Percentiles rank a stretch among this genome's conserved stretches.
Conservation (phyloP, 2,329 filamentous ascomycete species). For the Botrytis medusae region DNA sequence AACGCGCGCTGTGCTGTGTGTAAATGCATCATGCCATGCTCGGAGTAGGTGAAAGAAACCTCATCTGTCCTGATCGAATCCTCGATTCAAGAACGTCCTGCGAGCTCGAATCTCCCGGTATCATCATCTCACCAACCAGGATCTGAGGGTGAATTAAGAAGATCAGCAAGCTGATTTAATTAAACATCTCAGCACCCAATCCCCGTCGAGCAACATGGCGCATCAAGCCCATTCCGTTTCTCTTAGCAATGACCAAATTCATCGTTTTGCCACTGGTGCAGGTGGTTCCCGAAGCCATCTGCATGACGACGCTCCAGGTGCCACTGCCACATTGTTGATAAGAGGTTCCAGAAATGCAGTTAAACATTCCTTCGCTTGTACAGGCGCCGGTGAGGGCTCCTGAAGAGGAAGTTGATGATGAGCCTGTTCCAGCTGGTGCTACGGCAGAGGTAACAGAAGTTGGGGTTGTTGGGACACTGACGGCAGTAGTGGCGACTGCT, state of each 20-base stretch:
- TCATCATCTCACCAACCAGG: background rate
- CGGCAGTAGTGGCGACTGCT: slow-evolving; percentile 25
- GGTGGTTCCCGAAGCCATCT: slow-evolving; percentile 47
- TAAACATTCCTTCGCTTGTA: slow-evolving; percentile 52
- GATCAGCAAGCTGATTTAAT: background rate
- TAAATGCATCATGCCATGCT: background rate
- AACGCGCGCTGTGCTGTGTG: background rate
- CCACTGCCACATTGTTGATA: slow-evolving; percentile 58
- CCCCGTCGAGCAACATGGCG: background rate
- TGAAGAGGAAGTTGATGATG: slow-evolving; percentile 21
- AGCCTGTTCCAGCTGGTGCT: slow-evolving; percentile 30
- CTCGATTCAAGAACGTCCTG: slow-evolving; percentile 5
- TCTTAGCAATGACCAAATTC: slow-evolving; percentile 42
- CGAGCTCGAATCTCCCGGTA: background rate
- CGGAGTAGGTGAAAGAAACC: background rate
- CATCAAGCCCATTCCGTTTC: background rate
- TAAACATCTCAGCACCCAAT: background rate
- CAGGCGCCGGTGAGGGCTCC: slow-evolving; percentile 44
- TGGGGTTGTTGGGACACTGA: slow-evolving; percentile 22
- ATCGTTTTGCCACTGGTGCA: slow-evolving; percentile 47
- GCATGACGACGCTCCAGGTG: slow-evolving; percentile 47
- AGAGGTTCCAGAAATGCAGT: slow-evolving; percentile 51
- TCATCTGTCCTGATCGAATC: background rate
- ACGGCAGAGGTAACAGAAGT: slow-evolving; percentile 18
- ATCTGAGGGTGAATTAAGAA: background rate